Evolutionary conservation across 2,329 filamentous ascomycete species (phyloP).

Genomic region (Alternaria sp.): DNA sequence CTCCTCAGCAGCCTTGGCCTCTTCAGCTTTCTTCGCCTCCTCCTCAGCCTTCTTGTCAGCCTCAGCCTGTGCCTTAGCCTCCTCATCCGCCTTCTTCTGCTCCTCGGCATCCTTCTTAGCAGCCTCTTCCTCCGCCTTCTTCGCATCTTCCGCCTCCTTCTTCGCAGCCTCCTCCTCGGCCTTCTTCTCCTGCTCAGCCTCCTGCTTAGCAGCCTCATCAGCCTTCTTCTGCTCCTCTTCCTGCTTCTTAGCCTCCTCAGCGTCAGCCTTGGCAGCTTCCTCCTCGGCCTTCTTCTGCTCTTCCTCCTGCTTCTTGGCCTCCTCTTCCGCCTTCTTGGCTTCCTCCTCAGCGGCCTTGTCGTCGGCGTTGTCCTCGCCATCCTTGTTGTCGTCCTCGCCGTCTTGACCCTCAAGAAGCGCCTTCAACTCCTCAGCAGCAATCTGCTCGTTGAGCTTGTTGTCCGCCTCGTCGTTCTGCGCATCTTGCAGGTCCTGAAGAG

Average conservation of each 20-base stretch:
- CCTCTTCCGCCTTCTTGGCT: slow-evolving; percentile 6
- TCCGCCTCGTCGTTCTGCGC: slow-evolving; percentile 29
- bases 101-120: slow-evolving; percentile 8
- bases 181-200: slow-evolving; percentile 3
- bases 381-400: slow-evolving; percentile 7
- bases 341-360: slow-evolving; percentile 8
- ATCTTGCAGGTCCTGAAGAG: slow-evolving; percentile 35
- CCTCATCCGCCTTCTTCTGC: slow-evolving; percentile 1
- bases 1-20: neutral
- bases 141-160: neutral
- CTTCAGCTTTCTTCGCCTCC: neutral
- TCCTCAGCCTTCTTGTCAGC: neutral
- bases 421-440: slow-evolving; percentile 29
- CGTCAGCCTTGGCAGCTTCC: neutral
- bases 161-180: neutral
- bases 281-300: neutral
- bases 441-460: slow-evolving; percentile 30
- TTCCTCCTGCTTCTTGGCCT: neutral
- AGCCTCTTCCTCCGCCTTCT: neutral
- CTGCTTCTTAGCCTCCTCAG: neutral
- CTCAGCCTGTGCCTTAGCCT: neutral
- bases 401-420: slow-evolving; percentile 12
- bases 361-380: slow-evolving; percentile 3
- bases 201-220: neutral
- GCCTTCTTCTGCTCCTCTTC: neutral